Evolutionary conservation across 148 eudicot genomes (phyloP), one percentile per base, ranked within the genome.

Genomic region (Limonium bicolor): DNA sequence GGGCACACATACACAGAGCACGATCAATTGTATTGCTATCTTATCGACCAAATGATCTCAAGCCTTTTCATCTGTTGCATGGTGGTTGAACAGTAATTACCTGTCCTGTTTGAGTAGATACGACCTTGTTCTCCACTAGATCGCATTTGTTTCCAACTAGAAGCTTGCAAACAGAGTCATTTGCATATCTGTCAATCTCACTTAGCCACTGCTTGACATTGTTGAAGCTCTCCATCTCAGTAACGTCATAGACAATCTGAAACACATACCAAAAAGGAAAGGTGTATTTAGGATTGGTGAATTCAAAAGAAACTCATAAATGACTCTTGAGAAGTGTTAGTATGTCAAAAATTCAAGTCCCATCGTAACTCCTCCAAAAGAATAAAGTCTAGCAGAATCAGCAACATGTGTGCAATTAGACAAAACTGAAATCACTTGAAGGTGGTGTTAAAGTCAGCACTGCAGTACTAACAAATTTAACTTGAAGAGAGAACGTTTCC

Each of bases 141-240:
- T 87, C 94, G 36, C 96, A 78, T 64, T 82, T 86, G 59, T 86
- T 86, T 46, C 96, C 96, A 16, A 86, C 96, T 34, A 86, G 78
- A 68, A 86, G 96, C 76, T 86, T 86, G 75, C 94, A 82, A 3
- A 86, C 96, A 37, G 75, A 61, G 28, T 82, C 96, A 60, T 69
- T 82, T 52, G 96, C 94, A 65, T 86, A 86, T 69, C 96, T 71
- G 46, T 86, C 87, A 18, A 82, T 82, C 69, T 82, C 96, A 70
- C 69, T 78, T 58, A 87, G 51, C 96, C 96, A 87, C 65, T 82
- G 96, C 72, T 82, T 76, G n/a, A 82, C 94, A 71, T 87, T 82
- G 77, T 78, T 86, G 76, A 78, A 86, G 76, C 96, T 86, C 78
- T 86, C 96, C 96, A 78, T 82, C 53, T 86, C 96, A 28, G 94